Conservation (phyloP, 306 rosid genomes). For the Ammopiptanthus mongolicus region DNA sequence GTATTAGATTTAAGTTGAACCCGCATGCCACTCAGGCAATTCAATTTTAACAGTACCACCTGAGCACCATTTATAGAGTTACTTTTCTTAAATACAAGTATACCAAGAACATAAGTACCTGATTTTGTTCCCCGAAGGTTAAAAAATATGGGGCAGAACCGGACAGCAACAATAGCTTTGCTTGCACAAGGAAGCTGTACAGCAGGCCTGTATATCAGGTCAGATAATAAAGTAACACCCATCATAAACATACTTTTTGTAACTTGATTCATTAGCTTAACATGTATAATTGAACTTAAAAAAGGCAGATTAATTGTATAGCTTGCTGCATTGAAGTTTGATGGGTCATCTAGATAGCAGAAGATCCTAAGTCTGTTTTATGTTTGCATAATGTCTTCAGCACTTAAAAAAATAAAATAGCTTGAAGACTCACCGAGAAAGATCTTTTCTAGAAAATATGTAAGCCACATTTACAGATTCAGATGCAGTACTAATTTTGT, state of each 20-base stretch:
- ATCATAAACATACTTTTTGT: slow-evolving; percentile 5
- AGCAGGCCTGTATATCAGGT: slow-evolving; percentile 67
- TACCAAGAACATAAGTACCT: slow-evolving; percentile 37
- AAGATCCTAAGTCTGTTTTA: background rate
- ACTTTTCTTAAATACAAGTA: background rate
- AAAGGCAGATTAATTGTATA: background rate
- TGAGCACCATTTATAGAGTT: background rate
- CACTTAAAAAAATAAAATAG: background rate
- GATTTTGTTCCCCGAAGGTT: slow-evolving; percentile 57
- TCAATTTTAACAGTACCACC: slow-evolving; percentile 7
- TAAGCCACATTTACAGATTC: slow-evolving; percentile 68
- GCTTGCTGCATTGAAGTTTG: background rate
- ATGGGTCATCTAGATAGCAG: background rate
- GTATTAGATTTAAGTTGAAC: background rate
- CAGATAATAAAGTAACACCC: slow-evolving; percentile 22
- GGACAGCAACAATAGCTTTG: slow-evolving; percentile 82
- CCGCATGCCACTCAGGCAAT: background rate
- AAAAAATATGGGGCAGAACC: slow-evolving; percentile 70
- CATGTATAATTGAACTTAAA: background rate
- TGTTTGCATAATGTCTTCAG: slow-evolving; percentile 5
- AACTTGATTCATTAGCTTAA: background rate
- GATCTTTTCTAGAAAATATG: slow-evolving; percentile 78
- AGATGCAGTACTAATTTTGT: slow-evolving; percentile 47
- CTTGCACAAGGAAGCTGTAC: slow-evolving; percentile 83
- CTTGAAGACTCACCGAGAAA: slow-evolving; percentile 56